Base-by-base conservation (phyloP, 2,329 filamentous ascomycete species). In the Fusarium fracticaudum region DNA sequence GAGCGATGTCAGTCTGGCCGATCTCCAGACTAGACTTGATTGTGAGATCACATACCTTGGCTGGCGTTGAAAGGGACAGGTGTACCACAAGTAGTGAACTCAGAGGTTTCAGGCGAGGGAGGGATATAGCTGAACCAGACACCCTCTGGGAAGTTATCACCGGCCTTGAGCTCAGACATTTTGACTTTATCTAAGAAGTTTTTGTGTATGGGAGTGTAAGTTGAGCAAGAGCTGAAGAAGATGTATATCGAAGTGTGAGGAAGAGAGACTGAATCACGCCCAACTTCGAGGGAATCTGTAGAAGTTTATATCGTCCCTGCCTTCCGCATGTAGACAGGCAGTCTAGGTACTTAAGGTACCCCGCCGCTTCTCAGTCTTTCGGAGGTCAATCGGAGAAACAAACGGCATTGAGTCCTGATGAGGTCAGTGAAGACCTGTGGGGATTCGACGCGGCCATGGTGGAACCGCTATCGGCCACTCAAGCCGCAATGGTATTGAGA, bases 61-160 rank as follows among this genome's bases (percentile, higher is more conserved):
- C 90, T 93, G 80, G 95, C 95, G 77, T 96, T 87, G 86, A 93
- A 97, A 80, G 89, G 88, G 80, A 91, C 88, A 70, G 94, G 94
- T 67, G 93, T 88, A 76, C 95, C 95, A 84, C 95, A 98, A 72
- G 89, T 86, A 61, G 90, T 93, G 78, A 97, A 89, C 76, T 89
- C 88, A 74, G 89, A 86, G 58, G 86, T 89, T 78, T 96, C 93
- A 65, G 89, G 86, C 20, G 91, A 89, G 83, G 94, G 94, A 71
- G 94, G 92, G 76, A 96, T 90, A 88, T 95, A 96, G 79, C 91
- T 92, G 88, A 98, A 98, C 83, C 88, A 87, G 71, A 97, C 92
- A 78, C 89, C 92, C 77, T 91, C 86, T 77, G 95, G 95, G 88
- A 98, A 96, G 82, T 87, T 86, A 83, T 97, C 94, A 81, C 95